Evolutionary conservation across 106 monocot species (phyloP).

Genomic region (Iris macrosiphon): DNA sequence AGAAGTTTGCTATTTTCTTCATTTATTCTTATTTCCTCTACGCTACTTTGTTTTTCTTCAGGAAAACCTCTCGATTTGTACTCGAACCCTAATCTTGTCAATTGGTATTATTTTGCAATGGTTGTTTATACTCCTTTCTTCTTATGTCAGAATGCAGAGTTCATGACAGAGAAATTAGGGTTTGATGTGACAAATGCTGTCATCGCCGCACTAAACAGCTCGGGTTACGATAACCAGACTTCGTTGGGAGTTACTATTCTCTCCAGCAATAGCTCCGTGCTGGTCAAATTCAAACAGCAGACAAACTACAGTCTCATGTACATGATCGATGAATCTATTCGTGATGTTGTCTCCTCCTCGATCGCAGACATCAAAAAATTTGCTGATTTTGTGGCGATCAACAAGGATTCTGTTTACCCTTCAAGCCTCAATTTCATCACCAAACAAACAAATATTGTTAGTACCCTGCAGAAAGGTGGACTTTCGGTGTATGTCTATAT

Average conservation of each 20-base stretch:
- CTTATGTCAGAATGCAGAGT: constrained; percentile 54
- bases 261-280: constrained; percentile 60
- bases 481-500: constrained; percentile 53
- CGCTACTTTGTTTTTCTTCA: too few species aligned
- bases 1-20: too few species aligned
- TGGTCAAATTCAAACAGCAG: constrained; percentile 39
- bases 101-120: too few species aligned
- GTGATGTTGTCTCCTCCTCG: constrained; percentile 33
- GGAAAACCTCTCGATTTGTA: too few species aligned
- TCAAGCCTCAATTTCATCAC: constrained; percentile 13
- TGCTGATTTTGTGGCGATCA: constrained; percentile 49
- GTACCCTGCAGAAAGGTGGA: constrained; percentile 33
- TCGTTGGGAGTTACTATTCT: constrained; percentile 51
- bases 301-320: constrained; percentile 58
- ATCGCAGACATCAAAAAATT: constrained; percentile 51
- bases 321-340: constrained; percentile 42
- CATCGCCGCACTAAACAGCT: constrained; percentile 25
- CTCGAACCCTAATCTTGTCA: too few species aligned
- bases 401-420: constrained; percentile 45
- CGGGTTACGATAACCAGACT: constrained; percentile 43
- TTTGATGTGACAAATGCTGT: constrained; percentile 34
- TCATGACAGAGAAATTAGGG: constrained; percentile 35
- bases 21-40: too few species aligned
- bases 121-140: constrained; percentile 3
- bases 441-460: constrained; percentile 23